phyloP scores from a whole-genome alignment of 2,329 filamentous ascomycete species.

The Fusarium sp. region DNA sequence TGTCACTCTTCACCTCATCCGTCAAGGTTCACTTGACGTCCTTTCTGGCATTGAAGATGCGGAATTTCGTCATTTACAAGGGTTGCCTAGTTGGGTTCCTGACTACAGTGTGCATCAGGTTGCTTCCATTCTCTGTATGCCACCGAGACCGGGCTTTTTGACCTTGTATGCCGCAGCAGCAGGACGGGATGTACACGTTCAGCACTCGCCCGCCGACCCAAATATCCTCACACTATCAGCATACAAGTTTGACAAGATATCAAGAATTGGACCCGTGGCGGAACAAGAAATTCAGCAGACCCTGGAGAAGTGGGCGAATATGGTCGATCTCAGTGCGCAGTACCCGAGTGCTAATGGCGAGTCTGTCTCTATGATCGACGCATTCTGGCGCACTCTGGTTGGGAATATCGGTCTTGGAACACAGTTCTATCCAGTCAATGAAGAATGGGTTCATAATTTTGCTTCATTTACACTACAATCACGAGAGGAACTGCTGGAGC shows the following conservation, averaged over 20 bases:
- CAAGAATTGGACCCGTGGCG: neutral
- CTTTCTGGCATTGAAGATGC: neutral
- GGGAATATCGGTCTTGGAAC: neutral
- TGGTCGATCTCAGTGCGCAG: neutral
- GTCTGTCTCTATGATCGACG: accelerated
- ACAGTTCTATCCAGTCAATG: accelerated
- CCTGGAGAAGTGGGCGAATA: neutral
- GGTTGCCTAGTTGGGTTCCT: neutral
- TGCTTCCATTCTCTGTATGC: neutral
- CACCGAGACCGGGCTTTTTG: neutral
- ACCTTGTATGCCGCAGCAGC: neutral
- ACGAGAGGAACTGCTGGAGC: accelerated
- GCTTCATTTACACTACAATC: neutral
- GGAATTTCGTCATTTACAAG: neutral
- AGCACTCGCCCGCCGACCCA: accelerated
- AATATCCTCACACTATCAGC: accelerated
- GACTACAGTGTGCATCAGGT: neutral
- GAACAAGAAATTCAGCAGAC: neutral
- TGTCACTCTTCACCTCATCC: neutral
- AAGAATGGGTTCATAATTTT: neutral
- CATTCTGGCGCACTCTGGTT: neutral
- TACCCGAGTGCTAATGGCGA: neutral
- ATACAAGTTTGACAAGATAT: neutral
- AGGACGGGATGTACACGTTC: neutral
- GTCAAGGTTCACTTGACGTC: neutral